Percentiles rank a stretch among this genome's conserved stretches.
phyloP scores from a whole-genome alignment of 1,139 yeast species.

The Geotrichum cucujoidarum region DNA sequence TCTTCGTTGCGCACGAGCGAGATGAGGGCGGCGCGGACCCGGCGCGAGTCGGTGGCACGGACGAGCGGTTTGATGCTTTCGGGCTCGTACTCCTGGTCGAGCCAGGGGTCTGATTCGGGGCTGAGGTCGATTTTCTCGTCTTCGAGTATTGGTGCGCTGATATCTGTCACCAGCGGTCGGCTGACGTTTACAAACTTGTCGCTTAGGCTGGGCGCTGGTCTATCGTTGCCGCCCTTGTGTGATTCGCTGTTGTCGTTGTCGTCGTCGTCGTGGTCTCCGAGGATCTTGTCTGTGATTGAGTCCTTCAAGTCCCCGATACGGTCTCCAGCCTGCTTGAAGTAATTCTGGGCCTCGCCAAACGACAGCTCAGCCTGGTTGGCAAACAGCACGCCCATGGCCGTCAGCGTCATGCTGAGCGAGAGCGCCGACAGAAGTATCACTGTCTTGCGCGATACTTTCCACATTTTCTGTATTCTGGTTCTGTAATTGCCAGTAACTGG shows the following conservation, averaged over 20 bases:
- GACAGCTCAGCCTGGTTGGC: neutral
- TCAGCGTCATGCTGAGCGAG: no score
- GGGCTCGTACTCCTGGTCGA: slow-evolving; percentile 32
- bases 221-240: neutral
- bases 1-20: slow-evolving; percentile 69
- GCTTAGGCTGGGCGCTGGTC: neutral
- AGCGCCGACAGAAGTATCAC: no score
- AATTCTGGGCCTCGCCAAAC: neutral
- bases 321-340: neutral
- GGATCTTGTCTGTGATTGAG: neutral
- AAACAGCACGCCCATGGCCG: no score
- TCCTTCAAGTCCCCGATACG: neutral
- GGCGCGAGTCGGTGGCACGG: slow-evolving; percentile 20
- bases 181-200: neutral
- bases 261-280: neutral
- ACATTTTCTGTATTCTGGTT: no score
- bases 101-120: slow-evolving; percentile 23
- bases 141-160: slow-evolving; percentile 7
- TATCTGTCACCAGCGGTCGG: neutral
- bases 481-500: no score
- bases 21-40: slow-evolving; percentile 69
- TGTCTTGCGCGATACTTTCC: no score
- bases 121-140: slow-evolving; percentile 18
- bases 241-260: neutral
- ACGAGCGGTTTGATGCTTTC: slow-evolving; percentile 22